phyloP scores from a whole-genome alignment of 257 asterid species.

The Solanum bukasovii region DNA sequence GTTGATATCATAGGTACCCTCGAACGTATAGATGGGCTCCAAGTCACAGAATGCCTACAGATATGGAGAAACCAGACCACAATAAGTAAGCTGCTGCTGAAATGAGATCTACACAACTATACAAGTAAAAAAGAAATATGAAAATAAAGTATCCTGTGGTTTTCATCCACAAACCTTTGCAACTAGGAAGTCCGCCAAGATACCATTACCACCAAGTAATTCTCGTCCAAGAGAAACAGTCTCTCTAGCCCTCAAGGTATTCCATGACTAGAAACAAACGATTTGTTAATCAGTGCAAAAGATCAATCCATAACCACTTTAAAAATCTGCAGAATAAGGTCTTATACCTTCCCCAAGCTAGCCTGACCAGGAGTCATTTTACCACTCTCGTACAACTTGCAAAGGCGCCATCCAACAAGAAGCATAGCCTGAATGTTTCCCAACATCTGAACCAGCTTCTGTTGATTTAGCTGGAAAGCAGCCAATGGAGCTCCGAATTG shows the following conservation, averaged over 20 bases:
- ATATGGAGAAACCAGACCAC: neutral
- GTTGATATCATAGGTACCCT: constrained; percentile 95
- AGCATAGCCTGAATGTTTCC: constrained; percentile 81
- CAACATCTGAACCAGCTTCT: constrained; percentile 78
- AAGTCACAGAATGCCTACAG: constrained; percentile 83
- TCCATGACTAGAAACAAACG: constrained; percentile 59
- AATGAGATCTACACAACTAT: neutral
- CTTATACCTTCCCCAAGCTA: constrained; percentile 81
- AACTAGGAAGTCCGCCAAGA: constrained; percentile 62
- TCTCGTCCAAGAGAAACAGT: constrained; percentile 83
- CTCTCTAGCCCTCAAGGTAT: constrained; percentile 65
- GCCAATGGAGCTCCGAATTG: constrained; percentile 97
- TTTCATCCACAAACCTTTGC: constrained; percentile 51
- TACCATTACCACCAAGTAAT: constrained; percentile 91
- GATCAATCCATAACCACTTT: neutral
- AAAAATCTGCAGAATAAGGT: neutral
- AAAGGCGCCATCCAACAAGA: constrained; percentile 89
- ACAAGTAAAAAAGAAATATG: neutral
- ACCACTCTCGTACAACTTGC: constrained; percentile 88
- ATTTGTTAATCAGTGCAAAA: neutral
- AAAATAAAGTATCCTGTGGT: neutral
- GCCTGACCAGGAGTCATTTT: constrained; percentile 96
- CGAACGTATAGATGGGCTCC: constrained; percentile 91
- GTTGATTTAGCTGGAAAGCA: constrained; percentile 89
- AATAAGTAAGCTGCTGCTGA: neutral